These are phyloP conservation scores for Isoetes engelmannii DNA, from an alignment of 83 land plant species.

Conservation along the genomic window DNA sequence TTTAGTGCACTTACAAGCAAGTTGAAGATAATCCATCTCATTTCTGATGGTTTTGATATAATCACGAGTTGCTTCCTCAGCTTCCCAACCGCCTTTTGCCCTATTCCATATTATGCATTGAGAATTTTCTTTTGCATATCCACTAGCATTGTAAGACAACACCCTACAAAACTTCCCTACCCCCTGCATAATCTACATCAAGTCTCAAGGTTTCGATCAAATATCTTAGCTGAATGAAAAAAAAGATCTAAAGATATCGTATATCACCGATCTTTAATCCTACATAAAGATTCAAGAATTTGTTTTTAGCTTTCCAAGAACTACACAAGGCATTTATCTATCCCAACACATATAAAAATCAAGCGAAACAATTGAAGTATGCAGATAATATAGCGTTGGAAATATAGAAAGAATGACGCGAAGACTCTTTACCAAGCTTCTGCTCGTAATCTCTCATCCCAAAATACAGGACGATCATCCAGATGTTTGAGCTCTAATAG, in stretches of 20 bases:
- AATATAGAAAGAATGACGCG: not conserved
- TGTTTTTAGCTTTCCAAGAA: not conserved
- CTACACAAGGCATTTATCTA: not conserved
- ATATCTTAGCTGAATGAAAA: not conserved
- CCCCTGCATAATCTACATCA: too few relatives aligned
- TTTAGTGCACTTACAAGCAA: conserved; percentile 18
- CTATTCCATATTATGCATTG: not conserved
- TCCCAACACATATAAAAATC: not conserved
- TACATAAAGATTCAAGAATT: not conserved
- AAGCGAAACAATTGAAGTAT: too few relatives aligned
- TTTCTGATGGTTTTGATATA: not conserved
- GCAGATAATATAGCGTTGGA: not conserved
- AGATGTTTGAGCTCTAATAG: conserved; percentile 18
- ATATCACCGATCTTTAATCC: not conserved
- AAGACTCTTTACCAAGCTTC: conserved; percentile 20
- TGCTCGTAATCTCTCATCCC: conserved; percentile 29
- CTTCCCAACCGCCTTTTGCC: conserved; percentile 23
- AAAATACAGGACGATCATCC: conserved; percentile 24
- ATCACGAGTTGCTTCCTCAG: conserved; percentile 16
- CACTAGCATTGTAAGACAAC: too few relatives aligned
- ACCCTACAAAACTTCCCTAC: too few relatives aligned
- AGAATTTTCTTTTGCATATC: not conserved
- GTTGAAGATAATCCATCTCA: conserved; percentile 19
- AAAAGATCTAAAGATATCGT: not conserved
- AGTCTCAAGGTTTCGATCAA: too few relatives aligned